Percentiles rank a stretch among this genome's conserved stretches.
Evolutionary conservation across 495 filamentous ascomycete genomes (phyloP).

Genomic region (Neurospora discreta): DNA sequence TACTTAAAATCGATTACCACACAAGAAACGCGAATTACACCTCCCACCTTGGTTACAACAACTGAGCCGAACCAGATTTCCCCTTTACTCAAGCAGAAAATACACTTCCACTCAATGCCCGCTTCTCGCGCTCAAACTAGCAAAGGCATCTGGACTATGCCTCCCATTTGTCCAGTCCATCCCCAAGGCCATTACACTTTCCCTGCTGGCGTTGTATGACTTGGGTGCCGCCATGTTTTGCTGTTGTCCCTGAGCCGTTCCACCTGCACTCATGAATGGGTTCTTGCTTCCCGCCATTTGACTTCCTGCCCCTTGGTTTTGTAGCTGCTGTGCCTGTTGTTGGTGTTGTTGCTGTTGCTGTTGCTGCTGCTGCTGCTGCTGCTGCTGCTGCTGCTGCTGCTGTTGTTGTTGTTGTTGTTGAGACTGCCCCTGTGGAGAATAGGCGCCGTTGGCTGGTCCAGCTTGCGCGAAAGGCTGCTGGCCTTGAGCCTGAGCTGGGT

Average conservation of each 20-base stretch:
- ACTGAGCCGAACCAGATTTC: background rate
- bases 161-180: conserved; percentile 62
- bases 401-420: conserved; percentile 1
- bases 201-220: conserved; percentile 64
- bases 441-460: conserved; percentile 5
- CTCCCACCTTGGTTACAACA: background rate
- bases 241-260: conserved; percentile 2
- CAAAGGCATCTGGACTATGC: conserved; percentile 94
- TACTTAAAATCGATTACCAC: background rate
- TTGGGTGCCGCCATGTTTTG: conserved; percentile 8
- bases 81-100: background rate
- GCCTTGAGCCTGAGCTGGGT: background rate
- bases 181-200: conserved; percentile 71
- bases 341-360: conserved; percentile 3
- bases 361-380: no score
- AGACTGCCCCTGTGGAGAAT: conserved; percentile 12
- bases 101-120: background rate
- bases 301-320: conserved; percentile 12
- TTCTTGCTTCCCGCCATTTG: conserved; percentile 31
- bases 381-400: background rate
- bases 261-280: conserved; percentile 28
- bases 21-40: background rate
- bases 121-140: conserved; percentile 66
- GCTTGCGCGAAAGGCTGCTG: conserved; percentile 13
- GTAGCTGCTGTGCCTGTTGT: conserved; percentile 12